Percentiles rank a stretch among this genome's conserved stretches.
Conservation (phyloP, 257 asterid species). For the Solanum peruvianum region DNA sequence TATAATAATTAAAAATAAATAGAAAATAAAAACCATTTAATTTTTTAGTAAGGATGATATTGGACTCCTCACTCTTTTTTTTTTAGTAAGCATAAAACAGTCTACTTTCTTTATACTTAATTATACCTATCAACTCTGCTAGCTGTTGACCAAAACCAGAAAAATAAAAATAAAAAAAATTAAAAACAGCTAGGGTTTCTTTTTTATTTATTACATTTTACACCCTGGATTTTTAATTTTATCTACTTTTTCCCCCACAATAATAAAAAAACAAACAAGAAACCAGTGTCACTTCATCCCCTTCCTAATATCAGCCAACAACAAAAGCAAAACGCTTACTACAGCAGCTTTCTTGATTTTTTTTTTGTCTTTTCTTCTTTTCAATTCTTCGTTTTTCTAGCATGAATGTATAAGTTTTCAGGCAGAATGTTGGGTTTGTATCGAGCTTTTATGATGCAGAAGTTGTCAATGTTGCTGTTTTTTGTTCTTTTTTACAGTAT, state of each 20-base stretch:
- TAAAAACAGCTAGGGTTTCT: conserved; percentile 15
- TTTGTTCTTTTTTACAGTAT: conserved; percentile 6
- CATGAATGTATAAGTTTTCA: neutral
- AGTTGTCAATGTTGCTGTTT: conserved; percentile 8
- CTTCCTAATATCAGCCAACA: neutral
- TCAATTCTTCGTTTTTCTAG: neutral
- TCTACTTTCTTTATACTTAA: neutral
- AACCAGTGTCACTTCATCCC: neutral
- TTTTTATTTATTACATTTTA: neutral
- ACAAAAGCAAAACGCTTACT: neutral
- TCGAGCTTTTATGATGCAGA: neutral
- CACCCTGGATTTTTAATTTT: conserved; percentile 19
- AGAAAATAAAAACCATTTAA: too few species aligned
- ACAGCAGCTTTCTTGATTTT: neutral
- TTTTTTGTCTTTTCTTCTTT: neutral
- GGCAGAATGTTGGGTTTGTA: neutral
- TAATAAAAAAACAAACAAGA: neutral
- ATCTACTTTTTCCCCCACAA: neutral
- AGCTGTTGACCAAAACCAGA: conserved; percentile 16
- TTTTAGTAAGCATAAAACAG: neutral
- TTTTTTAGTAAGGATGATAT: neutral
- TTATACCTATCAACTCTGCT: conserved; percentile 1
- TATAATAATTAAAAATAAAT: too few species aligned
- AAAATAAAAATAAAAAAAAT: neutral
- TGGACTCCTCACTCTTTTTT: neutral